These are phyloP conservation scores for Phytophthora niederhauseri DNA, from an alignment of 352 stramenopile species.

Conservation along the genomic window DNA sequence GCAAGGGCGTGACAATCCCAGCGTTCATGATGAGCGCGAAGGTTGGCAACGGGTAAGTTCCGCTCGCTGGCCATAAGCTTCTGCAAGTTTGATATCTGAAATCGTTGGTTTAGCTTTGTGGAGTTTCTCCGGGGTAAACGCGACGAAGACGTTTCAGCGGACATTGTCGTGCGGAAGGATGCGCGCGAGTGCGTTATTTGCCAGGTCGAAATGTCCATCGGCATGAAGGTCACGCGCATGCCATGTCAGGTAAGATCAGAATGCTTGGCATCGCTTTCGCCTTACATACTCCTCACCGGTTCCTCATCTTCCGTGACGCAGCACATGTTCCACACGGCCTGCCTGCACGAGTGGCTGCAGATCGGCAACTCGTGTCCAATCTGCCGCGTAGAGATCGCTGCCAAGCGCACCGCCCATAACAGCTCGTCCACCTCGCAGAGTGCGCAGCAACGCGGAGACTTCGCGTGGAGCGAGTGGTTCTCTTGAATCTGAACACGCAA, in stretches of 20 bases:
- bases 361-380: conserved; percentile 88
- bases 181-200: conserved; percentile 84
- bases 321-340: conserved; percentile 86
- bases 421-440: conserved; percentile 35
- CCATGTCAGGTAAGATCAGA: conserved; percentile 56
- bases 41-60: conserved; percentile 60
- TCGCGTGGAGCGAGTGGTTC: conserved; percentile 83
- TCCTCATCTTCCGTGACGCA: conserved; percentile 18
- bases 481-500: conserved; percentile 34
- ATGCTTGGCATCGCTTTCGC: background rate
- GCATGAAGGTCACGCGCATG: conserved; percentile 72
- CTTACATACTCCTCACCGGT: conserved; percentile 5
- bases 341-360: conserved; percentile 80
- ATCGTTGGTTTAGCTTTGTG: conserved; percentile 49
- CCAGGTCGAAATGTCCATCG: conserved; percentile 78
- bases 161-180: conserved; percentile 70
- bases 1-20: conserved; percentile 59
- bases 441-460: conserved; percentile 57
- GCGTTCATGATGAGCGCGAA: conserved; percentile 83
- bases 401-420: conserved; percentile 47
- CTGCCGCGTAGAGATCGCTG: conserved; percentile 73
- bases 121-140: conserved; percentile 51
- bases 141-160: conserved; percentile 31
- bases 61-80: background rate
- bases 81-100: conserved; percentile 3